Base-by-base conservation (phyloP, 805 yeast genomes). In the Diddensiella transvaalensis region DNA sequence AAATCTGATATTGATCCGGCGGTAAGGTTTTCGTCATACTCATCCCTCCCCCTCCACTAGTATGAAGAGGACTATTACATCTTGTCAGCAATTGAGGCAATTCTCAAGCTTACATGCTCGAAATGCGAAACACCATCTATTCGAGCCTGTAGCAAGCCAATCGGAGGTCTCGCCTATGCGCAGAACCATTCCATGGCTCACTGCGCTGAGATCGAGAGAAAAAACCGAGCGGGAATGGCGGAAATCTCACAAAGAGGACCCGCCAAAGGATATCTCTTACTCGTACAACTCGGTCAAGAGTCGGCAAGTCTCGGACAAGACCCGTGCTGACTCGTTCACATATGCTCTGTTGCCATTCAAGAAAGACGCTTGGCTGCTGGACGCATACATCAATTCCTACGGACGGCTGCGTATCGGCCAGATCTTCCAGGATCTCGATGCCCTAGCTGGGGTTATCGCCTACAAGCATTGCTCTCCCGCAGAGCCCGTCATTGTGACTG, bases 381-480 rank as follows among this genome's bases (percentile, higher is more conserved):
- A 90, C 62, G 79, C 89, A 41, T 90, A 90, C 62, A 85, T 87
- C 59, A 87, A 86, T 65, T 90, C 96, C 3, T 84, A 82, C 49
- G 97, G 97, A n/a, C 77, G 96, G 55, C 74, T 89, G 61, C 75
- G 96, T 61, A 87, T 87, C 59, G 98, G 97, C 36, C 96, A 89
- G 65, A 73, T 90, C 54, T 90, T 90, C 67, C 96, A 90, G 71
- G 98, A 90, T 67, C 72, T 90, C 60, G 98, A 90, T 63, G 90
- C 96, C 3, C 72, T 90, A 52, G 96, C 97, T 2, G 98, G 97
- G 30, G 81, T 91, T 62, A 89, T 90, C 59, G 96, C 96, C 19
- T 86, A 89, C 65, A 78, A 86, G 61, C 97, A 90, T 65, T 87
- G 95, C 68, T 75, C 85, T n/a, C 98, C 98, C 0, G 95, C 96